Evolutionary conservation across 306 rosid species (phyloP), one percentile per base, ranked within the genome.

Genomic region (Malus sylvestris): DNA sequence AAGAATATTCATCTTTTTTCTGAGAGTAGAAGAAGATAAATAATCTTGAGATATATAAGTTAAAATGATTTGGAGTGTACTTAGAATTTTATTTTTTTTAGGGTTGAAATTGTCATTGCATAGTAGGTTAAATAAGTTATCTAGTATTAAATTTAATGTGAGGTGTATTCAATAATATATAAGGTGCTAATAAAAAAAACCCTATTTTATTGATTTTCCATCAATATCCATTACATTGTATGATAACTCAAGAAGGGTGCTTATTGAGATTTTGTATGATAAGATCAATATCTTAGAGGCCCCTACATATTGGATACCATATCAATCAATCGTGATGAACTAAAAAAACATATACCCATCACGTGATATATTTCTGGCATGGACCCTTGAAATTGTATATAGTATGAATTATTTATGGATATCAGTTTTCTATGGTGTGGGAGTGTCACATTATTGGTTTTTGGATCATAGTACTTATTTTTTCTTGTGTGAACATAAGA

Each of bases 1-100:
- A 82, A 79, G 88, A 88, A 51, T 74, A 75, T 79, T 67, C 82
- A 70, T 35, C 85, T 68, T 53, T 83, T 27, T 85, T 83, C 80
- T 29, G 75, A 6, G 2, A 35, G 38, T 35, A 0, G 2, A 35
- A 35, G 38, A 35, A 35, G 38, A 35, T 35, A 35, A 35, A 35
- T 35, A 35, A 35, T 35, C 4, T 5, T 35, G 38, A 7, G 38
- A 33, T 33, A 33, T 5, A 35, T 35, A 35, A 35, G 38, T 33
- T 5, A 5, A 33, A 33, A 35, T 35, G 38, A 35, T 35, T 35
- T 35, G 38, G 38, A 35, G 38, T 35, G 38, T 35, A 35, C 8
- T 35, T 35, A 35, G 8, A 35, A 33, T 33, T 33, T 33, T 33
- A 27, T 32, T 33, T 33, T 33, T 33, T 33, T 33, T 4, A 33